Evolutionary conservation across 768 basidiomycete genomes (phyloP).

Genomic region (Mycena indigotica): DNA sequence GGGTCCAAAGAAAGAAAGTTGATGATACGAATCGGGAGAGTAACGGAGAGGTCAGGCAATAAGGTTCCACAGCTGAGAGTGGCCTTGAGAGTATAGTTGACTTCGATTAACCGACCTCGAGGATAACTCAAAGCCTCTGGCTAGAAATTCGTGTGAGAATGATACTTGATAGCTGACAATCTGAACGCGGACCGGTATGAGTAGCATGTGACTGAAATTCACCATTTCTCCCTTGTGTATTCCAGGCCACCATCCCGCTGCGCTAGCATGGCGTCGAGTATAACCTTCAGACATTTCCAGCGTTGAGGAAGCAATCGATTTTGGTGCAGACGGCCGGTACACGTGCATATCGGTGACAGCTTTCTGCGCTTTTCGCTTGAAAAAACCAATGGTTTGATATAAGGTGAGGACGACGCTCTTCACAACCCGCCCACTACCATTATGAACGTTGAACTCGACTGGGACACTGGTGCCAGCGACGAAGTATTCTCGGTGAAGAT

Average conservation of each 20-base stretch:
- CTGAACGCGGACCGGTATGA: slow-evolving; percentile 67
- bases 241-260: slow-evolving; percentile 90
- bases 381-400: slow-evolving; percentile 65
- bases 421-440: slow-evolving; percentile 68
- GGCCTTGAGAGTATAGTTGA: slow-evolving; percentile 72
- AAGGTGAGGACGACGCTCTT: slow-evolving; percentile 66
- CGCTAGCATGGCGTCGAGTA: slow-evolving; percentile 70
- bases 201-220: slow-evolving; percentile 69
- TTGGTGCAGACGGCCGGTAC: slow-evolving; percentile 61
- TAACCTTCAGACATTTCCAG: slow-evolving; percentile 69
- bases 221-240: slow-evolving; percentile 61
- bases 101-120: slow-evolving; percentile 72
- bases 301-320: slow-evolving; percentile 64
- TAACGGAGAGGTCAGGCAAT: slow-evolving; percentile 65
- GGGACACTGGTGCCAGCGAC: slow-evolving; percentile 79
- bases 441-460: slow-evolving; percentile 64
- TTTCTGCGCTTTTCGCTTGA: slow-evolving; percentile 45
- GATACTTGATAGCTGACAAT: slow-evolving; percentile 1
- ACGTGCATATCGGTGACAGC: slow-evolving; percentile 52
- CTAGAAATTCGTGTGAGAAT: slow-evolving; percentile 39
- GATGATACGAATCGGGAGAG: slow-evolving; percentile 74
- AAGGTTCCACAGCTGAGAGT: slow-evolving; percentile 61
- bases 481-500: slow-evolving; percentile 74
- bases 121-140: slow-evolving; percentile 68
- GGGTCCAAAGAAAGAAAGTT: slow-evolving; percentile 88